Conservation (phyloP, 2,329 filamentous ascomycete species). For the Metarhizium brunneum region DNA sequence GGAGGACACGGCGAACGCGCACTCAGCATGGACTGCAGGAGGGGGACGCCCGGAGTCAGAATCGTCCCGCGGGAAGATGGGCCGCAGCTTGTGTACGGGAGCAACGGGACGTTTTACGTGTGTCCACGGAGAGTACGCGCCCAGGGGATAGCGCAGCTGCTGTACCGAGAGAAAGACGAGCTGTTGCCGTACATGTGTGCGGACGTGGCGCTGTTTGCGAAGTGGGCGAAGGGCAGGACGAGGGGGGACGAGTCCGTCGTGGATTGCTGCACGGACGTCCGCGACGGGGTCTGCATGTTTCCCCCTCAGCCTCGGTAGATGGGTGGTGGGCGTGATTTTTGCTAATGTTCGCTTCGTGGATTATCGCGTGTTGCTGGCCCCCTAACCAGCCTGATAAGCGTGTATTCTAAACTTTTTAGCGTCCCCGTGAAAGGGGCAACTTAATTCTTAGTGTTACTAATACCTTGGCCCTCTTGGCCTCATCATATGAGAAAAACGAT, state of each 20-base stretch:
- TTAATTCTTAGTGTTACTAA: too few relatives aligned
- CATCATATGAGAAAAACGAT: too few relatives aligned
- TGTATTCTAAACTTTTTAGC: too few relatives aligned
- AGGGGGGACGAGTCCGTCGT: slow-evolving; percentile 1
- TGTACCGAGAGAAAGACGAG: not conserved
- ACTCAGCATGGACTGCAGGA: slow-evolving; percentile 3
- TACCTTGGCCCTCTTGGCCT: too few relatives aligned
- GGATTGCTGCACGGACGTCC: slow-evolving; percentile 1
- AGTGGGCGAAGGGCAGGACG: not conserved
- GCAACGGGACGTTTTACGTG: slow-evolving; percentile 2
- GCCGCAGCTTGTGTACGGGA: slow-evolving; percentile 1
- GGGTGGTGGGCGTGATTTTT: not conserved
- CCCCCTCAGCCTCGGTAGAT: not conserved
- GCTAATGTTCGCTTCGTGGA: too few relatives aligned
- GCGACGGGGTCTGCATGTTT: slow-evolving; percentile 1
- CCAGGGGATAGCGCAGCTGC: slow-evolving; percentile 1
- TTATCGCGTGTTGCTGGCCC: too few relatives aligned
- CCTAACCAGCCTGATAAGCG: too few relatives aligned
- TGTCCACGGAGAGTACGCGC: not conserved
- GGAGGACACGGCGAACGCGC: slow-evolving; percentile 1
- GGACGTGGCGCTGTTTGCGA: slow-evolving; percentile 4
- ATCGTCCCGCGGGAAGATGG: not conserved
- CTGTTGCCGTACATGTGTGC: slow-evolving; percentile 1
- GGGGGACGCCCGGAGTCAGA: slow-evolving; percentile 1
- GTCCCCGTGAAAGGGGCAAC: too few relatives aligned